Evolutionary conservation across 2,329 filamentous ascomycete species (phyloP).

Genomic region (Gnomoniopsis sp.): DNA sequence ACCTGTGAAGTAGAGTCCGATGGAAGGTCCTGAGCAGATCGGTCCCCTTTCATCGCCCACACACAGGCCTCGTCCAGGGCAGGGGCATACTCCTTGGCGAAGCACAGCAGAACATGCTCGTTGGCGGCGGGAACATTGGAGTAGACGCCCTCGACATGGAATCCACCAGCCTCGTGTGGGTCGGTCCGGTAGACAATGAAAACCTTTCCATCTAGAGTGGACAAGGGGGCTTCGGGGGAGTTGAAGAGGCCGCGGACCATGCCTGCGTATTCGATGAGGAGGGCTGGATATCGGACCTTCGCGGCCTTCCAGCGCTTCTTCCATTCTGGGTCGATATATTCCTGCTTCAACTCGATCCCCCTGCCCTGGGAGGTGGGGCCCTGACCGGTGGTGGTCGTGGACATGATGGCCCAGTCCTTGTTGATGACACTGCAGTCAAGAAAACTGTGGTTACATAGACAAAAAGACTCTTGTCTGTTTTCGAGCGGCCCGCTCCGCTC

Average conservation of each 20-base stretch:
- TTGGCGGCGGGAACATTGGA: neutral
- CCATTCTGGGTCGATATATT: neutral
- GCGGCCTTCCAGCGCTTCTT: neutral
- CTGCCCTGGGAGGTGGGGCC: neutral
- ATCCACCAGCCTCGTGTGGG: neutral
- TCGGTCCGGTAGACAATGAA: neutral
- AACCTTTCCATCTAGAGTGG: neutral
- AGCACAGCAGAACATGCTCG: neutral
- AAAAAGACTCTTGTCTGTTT: too few species aligned
- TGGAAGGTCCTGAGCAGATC: neutral
- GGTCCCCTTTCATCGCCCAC: neutral
- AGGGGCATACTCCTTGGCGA: neutral
- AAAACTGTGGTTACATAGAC: too few species aligned
- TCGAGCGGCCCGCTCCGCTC: too few species aligned
- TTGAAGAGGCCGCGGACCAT: neutral
- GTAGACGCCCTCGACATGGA: neutral
- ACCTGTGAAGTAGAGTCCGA: neutral
- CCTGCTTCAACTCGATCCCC: neutral
- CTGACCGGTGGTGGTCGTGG: neutral
- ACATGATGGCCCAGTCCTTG: neutral
- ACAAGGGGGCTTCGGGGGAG: neutral
- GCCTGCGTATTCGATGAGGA: neutral
- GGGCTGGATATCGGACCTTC: neutral
- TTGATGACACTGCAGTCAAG: neutral
- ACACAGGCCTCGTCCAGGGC: neutral